These are phyloP conservation scores for Plicaturopsis crispa DNA, from an alignment of 768 basidiomycete genomes.

Conservation along the genomic window DNA sequence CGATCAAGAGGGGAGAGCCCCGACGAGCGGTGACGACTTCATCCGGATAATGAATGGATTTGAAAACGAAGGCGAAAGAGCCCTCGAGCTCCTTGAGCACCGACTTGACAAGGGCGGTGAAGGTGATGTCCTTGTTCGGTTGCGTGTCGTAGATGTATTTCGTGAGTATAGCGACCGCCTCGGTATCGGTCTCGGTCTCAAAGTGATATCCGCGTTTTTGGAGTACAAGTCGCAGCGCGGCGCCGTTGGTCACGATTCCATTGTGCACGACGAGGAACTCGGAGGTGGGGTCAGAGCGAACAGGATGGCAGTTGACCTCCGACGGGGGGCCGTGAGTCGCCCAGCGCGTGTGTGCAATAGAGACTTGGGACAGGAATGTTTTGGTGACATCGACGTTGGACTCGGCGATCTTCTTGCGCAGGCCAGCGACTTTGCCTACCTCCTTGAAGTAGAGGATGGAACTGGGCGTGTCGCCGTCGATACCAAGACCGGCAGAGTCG, in stretches of 20 bases:
- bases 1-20: constrained; percentile 92
- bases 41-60: constrained; percentile 91
- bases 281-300: constrained; percentile 68
- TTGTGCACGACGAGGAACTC: constrained; percentile 98
- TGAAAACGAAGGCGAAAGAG: constrained; percentile 99
- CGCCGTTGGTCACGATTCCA: constrained; percentile 94
- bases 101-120: constrained; percentile 89
- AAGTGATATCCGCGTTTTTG: constrained; percentile 95
- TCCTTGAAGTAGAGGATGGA: constrained; percentile 87
- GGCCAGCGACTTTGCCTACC: constrained; percentile 92
- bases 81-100: constrained; percentile 98
- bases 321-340: constrained; percentile 94
- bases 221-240: constrained; percentile 83
- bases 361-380: constrained; percentile 78
- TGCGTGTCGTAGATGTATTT: constrained; percentile 97
- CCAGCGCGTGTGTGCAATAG: constrained; percentile 99
- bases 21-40: constrained; percentile 94
- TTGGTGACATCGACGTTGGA: constrained; percentile 69
- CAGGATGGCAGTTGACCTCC: constrained; percentile 88
- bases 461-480: constrained; percentile 85
- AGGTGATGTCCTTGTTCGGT: constrained; percentile 74
- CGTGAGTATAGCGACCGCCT: constrained; percentile 90
- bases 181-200: constrained; percentile 94
- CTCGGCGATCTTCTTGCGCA: constrained; percentile 81
- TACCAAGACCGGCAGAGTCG: constrained; percentile 85